Evolutionary conservation across 169 alveolate genomes (phyloP).

Genomic region (Neospora caninum): DNA sequence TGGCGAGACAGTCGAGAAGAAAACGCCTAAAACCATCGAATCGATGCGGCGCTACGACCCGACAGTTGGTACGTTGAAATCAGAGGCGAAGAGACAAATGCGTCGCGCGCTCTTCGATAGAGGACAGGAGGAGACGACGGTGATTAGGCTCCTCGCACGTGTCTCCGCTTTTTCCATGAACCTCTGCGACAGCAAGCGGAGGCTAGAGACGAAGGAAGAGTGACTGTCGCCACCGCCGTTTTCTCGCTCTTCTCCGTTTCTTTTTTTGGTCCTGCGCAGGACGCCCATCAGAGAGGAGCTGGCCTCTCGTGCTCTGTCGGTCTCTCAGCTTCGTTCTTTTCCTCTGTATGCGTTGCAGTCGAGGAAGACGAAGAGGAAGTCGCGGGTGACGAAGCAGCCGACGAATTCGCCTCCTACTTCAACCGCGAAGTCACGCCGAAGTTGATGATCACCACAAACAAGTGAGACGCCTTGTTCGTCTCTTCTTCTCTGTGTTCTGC

Average conservation of each 20-base stretch:
- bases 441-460: conserved; percentile 52
- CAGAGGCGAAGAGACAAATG: not conserved
- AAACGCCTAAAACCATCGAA: conserved; percentile 25
- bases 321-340: not conserved
- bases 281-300: no score
- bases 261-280: no score
- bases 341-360: not conserved
- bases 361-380: conserved; percentile 40
- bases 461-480: not conserved
- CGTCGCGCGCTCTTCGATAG: no score
- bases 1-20: conserved; percentile 47
- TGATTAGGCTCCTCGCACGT: no score
- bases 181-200: no score
- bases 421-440: conserved; percentile 32
- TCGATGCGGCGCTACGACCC: conserved; percentile 43
- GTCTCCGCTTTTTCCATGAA: no score
- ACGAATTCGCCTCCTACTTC: conserved; percentile 57
- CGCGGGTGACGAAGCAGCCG: conserved; percentile 27
- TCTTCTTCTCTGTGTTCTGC: not conserved
- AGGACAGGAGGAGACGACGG: no score
- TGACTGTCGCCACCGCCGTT: no score
- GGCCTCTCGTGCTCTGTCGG: no score
- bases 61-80: conserved; percentile 29
- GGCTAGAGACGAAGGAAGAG: no score
- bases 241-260: no score